These are phyloP conservation scores for Akanthomyces muscarius DNA, from an alignment of 2,329 filamentous ascomycete species.

Conservation along the genomic window DNA sequence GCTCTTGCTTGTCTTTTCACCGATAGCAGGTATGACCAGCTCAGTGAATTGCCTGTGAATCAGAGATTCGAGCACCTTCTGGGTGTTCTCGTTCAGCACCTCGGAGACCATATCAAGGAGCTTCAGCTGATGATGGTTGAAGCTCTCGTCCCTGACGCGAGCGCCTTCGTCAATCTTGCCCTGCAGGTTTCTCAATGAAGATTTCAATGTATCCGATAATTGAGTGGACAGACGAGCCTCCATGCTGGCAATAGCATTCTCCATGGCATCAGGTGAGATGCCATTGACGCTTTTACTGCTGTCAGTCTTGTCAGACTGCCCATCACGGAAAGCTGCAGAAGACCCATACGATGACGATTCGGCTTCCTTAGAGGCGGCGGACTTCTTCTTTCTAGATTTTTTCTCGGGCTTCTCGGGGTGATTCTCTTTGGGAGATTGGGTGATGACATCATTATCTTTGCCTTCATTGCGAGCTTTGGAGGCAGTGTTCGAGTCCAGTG, in stretches of 20 bases:
- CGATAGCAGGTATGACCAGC: conserved; percentile 70
- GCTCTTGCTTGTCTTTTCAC: conserved; percentile 61
- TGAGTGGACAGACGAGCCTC: conserved; percentile 48
- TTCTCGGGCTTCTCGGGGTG: conserved; percentile 58
- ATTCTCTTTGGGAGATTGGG: conserved; percentile 35
- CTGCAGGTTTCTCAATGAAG: conserved; percentile 58
- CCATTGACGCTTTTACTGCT: conserved; percentile 30
- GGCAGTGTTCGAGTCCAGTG: conserved; percentile 30
- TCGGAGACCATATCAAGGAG: conserved; percentile 56
- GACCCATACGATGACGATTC: conserved; percentile 45
- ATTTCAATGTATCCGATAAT: conserved; percentile 49
- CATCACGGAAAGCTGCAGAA: conserved; percentile 32
- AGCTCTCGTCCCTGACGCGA: conserved; percentile 46
- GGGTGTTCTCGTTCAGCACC: conserved; percentile 59
- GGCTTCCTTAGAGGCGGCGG: conserved; percentile 36
- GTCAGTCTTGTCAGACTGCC: conserved; percentile 30
- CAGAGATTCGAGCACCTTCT: conserved; percentile 71
- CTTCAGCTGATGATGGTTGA: conserved; percentile 50
- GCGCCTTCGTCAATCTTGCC: conserved; percentile 63
- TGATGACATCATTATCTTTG: conserved; percentile 46
- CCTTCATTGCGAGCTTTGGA: conserved; percentile 40
- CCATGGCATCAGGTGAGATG: conserved; percentile 45
- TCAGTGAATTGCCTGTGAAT: conserved; percentile 72
- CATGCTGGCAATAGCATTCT: conserved; percentile 51
- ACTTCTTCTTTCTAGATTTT: conserved; percentile 66